Conservation (phyloP, 768 basidiomycete genomes). For the Austroboletus eburneus region DNA sequence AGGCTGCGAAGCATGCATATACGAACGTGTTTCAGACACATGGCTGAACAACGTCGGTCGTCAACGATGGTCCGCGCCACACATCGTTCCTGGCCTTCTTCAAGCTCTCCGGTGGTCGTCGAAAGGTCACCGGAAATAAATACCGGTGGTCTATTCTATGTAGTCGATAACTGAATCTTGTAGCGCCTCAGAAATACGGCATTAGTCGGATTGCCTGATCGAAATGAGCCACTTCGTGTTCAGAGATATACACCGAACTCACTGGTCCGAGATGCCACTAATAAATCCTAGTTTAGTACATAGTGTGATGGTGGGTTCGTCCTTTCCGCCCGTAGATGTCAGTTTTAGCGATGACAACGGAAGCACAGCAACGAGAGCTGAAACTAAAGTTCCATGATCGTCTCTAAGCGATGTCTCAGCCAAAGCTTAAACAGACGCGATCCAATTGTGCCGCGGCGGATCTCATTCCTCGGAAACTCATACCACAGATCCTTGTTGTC, state of each 20-base stretch:
- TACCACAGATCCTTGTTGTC: conserved; percentile 30
- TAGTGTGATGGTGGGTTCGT: conserved; percentile 29
- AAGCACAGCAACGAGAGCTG: not conserved
- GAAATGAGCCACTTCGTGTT: conserved; percentile 28
- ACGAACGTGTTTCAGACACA: not conserved
- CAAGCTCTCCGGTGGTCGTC: conserved; percentile 25
- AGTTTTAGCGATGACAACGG: not conserved
- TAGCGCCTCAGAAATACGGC: conserved; percentile 24
- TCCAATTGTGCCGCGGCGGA: not conserved
- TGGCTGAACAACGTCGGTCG: conserved; percentile 33
- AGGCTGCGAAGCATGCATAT: conserved; percentile 18
- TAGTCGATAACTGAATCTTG: conserved; percentile 48
- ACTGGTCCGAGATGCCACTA: conserved; percentile 29
- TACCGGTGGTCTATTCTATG: conserved; percentile 39
- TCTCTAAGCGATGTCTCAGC: conserved; percentile 13
- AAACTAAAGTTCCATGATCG: no score
- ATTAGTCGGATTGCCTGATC: conserved; percentile 31
- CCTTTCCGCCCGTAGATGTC: conserved; percentile 21
- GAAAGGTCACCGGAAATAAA: conserved; percentile 35
- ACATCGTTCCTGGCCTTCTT: conserved; percentile 30
- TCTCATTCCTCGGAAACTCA: conserved; percentile 30
- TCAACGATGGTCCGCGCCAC: conserved; percentile 45
- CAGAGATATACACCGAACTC: conserved; percentile 34
- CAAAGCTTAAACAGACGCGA: not conserved
- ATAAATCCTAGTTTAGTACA: conserved; percentile 31